Conservation (phyloP, 345 rosid species). For the Acer campestre region DNA sequence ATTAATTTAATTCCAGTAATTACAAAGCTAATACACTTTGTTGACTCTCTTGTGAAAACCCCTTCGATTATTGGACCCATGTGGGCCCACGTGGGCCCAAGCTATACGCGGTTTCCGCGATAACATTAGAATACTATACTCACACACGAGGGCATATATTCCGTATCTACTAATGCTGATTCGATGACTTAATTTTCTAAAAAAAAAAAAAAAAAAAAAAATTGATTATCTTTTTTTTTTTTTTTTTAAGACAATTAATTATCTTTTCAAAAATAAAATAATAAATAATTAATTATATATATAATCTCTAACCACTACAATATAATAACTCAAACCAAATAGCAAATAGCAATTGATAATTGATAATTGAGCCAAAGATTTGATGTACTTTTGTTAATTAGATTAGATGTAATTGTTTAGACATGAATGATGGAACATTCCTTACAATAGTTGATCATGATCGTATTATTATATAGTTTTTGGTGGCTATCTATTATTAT, state of each 20-base stretch:
- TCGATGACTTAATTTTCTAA: background rate
- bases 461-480: conserved; percentile 16
- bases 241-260: no score
- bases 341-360: background rate
- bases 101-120: conserved; percentile 15
- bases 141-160: conserved; percentile 27
- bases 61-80: conserved; percentile 3
- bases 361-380: conserved; percentile 6
- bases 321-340: background rate
- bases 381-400: conserved; percentile 7
- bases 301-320: conserved; percentile 15
- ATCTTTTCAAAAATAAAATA: no score
- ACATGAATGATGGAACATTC: conserved; percentile 28
- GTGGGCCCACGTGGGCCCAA: background rate
- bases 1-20: background rate
- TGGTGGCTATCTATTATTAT: conserved; percentile 4
- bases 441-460: conserved; percentile 21
- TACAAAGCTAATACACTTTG: background rate
- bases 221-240: no score
- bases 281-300: background rate
- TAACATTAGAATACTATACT: background rate
- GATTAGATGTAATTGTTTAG: background rate
- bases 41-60: background rate
- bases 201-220: no score
- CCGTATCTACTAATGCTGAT: conserved; percentile 12